Evolutionary conservation across 305 asterid species (phyloP).

Genomic region (Salvia sclarea): DNA sequence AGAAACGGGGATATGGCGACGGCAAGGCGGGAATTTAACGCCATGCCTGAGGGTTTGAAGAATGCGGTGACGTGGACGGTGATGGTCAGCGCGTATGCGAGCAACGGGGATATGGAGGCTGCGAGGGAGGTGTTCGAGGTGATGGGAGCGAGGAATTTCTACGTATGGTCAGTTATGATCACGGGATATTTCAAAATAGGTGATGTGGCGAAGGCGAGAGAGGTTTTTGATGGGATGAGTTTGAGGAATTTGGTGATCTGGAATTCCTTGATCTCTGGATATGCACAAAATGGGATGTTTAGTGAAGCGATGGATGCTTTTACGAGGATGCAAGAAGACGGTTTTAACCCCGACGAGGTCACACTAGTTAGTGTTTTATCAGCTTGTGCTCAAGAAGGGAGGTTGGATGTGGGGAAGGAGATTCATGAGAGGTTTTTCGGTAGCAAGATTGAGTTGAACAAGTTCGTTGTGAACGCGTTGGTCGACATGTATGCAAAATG

Average conservation of each 20-base stretch:
- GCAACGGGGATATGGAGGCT: constrained; percentile 64
- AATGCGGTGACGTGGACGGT: constrained; percentile 81
- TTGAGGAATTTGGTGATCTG: constrained; percentile 73
- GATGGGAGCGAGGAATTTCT: constrained; percentile 60
- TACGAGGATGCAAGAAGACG: constrained; percentile 56
- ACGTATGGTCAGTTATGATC: constrained; percentile 69
- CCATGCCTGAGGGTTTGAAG: constrained; percentile 54
- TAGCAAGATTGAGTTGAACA: constrained; percentile 46
- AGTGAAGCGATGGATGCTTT: constrained; percentile 59
- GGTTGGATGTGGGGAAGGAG: constrained; percentile 56
- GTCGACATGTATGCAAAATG: constrained; percentile 92
- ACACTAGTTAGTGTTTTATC: constrained; percentile 68
- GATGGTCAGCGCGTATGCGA: constrained; percentile 61
- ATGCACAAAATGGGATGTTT: constrained; percentile 66
- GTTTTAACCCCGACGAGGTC: constrained; percentile 72
- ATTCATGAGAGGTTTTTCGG: constrained; percentile 56
- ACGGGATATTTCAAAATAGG: constrained; percentile 74
- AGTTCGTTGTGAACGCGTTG: constrained; percentile 62
- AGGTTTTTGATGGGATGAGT: constrained; percentile 57
- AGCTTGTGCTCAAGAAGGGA: constrained; percentile 76
- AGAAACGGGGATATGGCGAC: constrained; percentile 49
- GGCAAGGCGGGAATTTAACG: constrained; percentile 61
- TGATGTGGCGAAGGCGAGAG: constrained; percentile 53
- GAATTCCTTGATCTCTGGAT: constrained; percentile 80
- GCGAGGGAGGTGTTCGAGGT: constrained; percentile 59